Evolutionary conservation across 176 grass and related monocot species (phyloP).

Genomic region (Hordeum vulgare): MorexV3_pseudomolecules_assembly NC_058519.1:17319433-17319932

Average conservation of each 20-base stretch:
- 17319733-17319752: neutral
- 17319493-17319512: constrained; percentile 85
- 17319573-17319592: neutral
- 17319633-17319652: neutral
- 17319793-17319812: constrained; percentile 3
- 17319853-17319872: constrained; percentile 95
- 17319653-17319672: neutral
- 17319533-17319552: constrained; percentile 15
- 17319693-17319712: neutral
- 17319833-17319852: constrained; percentile 97
- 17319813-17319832: constrained; percentile 45
- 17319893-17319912: constrained; percentile 96
- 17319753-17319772: neutral
- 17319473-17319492: constrained; percentile 81
- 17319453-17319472: constrained; percentile 70
- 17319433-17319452: constrained; percentile 74
- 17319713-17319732: neutral
- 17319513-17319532: constrained; percentile 59
- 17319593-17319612: neutral
- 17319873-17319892: constrained; percentile 84
- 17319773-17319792: neutral
- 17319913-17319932: constrained; percentile 89
- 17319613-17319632: neutral
- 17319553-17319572: neutral
- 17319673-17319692: neutral